Conservation (phyloP, 2,329 filamentous ascomycete genomes). For the Coniochaeta ligniaria region DNA sequence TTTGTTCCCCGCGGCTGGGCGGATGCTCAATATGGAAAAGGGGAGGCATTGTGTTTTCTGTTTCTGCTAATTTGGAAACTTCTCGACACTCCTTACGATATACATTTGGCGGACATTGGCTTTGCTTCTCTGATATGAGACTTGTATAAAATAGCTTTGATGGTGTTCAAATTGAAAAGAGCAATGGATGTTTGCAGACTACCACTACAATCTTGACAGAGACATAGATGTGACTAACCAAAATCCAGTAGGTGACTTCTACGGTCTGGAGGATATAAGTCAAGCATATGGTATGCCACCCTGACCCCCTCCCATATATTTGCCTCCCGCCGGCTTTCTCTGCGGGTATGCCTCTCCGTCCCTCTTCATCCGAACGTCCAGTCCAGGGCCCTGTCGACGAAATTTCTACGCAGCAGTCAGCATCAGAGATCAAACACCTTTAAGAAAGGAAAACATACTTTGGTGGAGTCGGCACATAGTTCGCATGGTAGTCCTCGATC, state of each 20-base stretch:
- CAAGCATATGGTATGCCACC: neutral
- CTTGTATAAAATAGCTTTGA: neutral
- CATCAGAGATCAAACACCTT: neutral
- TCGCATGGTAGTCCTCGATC: constrained; percentile 35
- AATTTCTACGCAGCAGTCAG: constrained; percentile 8
- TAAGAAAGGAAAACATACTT: constrained; percentile 7
- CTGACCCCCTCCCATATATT: neutral
- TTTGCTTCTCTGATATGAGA: neutral
- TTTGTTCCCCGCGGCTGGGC: neutral
- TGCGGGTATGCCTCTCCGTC: neutral
- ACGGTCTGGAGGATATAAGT: neutral
- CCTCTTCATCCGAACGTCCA: constrained; percentile 14
- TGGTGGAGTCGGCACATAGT: constrained; percentile 14
- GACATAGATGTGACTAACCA: neutral
- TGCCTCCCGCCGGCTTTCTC: neutral
- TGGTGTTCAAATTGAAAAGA: neutral
- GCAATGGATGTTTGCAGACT: neutral
- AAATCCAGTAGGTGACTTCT: too few species aligned
- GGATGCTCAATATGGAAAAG: neutral
- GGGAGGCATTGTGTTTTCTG: neutral
- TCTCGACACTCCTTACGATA: neutral
- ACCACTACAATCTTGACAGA: neutral
- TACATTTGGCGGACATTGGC: neutral
- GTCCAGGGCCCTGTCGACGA: constrained; percentile 13
- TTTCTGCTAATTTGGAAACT: neutral